Base-by-base conservation (phyloP, 306 rosid species). In the Pyrus bretschneideri region DNA sequence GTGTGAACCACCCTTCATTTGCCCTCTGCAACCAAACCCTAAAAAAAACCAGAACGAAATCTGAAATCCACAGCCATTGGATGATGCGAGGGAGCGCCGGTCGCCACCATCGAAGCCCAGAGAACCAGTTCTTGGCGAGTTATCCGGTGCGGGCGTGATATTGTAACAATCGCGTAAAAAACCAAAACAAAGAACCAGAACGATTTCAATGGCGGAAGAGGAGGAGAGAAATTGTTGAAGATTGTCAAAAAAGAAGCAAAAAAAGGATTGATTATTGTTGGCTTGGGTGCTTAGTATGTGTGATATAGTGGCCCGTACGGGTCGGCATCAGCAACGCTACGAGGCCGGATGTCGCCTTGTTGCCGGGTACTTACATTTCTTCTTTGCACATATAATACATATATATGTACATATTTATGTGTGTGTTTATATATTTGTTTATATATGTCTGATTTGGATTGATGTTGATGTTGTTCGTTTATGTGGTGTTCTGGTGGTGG, bases 291-390 rank as follows among this genome's bases (percentile, higher is more conserved):
- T 68, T 81, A 86, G 59, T 55, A 91, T 91, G 97, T 87, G 91
- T 84, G 92, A 82, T 72, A 80, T 91, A 82, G 97, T 91, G 81
- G 97, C 97, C 77, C 97, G 97, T 64, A 91, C 97, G 84, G 97
- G 97, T 79, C 93, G 97, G 79, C 92, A 81, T 74, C 97, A 86
- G 70, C 97, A 91, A 79, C 90, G 92, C 11, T 91, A 91, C 85
- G 92, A 91, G 84, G 74, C 79, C 44, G 97, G 97, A 49, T 87
- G 78, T 83, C 97, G 97, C 77, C 97, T 91, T 81, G 90, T 91
- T 64, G 87, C 97, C n/a, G 97, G 97, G 97, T 91, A 87, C 76
- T 55, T 45, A 11, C 61, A 46, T 29, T 46, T 61, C 65, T 30
- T 31, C 44, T 58, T 59, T 31, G 13, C 14, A 57, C 6, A 5